Evolutionary conservation across 176 grass and related monocot species (phyloP).

Genomic region (Lolium multiflorum): DNA sequence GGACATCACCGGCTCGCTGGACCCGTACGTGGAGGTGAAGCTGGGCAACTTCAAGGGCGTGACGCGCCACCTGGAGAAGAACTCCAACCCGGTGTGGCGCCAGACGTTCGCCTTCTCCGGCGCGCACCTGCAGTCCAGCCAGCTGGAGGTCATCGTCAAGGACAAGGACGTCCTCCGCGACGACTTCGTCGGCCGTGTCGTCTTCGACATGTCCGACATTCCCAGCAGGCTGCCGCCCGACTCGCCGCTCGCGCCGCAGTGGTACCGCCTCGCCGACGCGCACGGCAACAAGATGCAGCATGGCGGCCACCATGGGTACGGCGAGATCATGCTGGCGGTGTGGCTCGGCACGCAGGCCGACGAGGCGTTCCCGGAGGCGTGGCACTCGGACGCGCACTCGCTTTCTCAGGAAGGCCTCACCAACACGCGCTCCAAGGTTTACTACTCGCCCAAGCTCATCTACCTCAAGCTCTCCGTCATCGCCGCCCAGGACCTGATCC

Average conservation of each 20-base stretch:
- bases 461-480: constrained; percentile 69
- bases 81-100: constrained; percentile 73
- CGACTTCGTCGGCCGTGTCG: constrained; percentile 68
- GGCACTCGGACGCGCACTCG: constrained; percentile 80
- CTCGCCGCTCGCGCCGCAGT: constrained; percentile 74
- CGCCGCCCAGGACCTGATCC: constrained; percentile 66
- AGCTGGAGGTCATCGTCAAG: constrained; percentile 70
- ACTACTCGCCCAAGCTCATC: constrained; percentile 69
- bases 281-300: constrained; percentile 54
- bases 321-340: constrained; percentile 75
- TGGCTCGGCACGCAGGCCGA: constrained; percentile 90
- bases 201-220: constrained; percentile 61
- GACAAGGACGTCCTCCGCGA: constrained; percentile 74
- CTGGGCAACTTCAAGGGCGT: constrained; percentile 79
- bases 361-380: constrained; percentile 77
- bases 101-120: constrained; percentile 83
- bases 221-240: constrained; percentile 65
- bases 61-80: constrained; percentile 68
- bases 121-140: constrained; percentile 54
- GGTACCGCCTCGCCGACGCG: constrained; percentile 63
- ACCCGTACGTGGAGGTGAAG: constrained; percentile 89
- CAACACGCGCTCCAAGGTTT: constrained; percentile 68
- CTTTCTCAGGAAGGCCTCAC: constrained; percentile 26
- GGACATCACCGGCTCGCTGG: constrained; percentile 76
- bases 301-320: constrained; percentile 35